Base-by-base conservation (phyloP, 805 yeast species). In the Isabelozyma rhagii region DNA sequence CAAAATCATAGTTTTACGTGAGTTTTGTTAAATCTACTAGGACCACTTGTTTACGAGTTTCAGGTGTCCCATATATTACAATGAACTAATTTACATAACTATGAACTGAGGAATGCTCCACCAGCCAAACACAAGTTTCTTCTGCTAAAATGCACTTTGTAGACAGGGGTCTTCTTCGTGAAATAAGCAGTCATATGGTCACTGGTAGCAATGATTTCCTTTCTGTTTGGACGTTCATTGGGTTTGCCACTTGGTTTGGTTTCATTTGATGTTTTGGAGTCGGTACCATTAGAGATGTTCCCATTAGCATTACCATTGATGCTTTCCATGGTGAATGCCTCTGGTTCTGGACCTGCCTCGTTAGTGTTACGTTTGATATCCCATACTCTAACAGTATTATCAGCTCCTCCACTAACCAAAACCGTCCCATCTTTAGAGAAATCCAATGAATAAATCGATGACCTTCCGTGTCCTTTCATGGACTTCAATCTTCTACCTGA, bases 121-220 rank as follows among this genome's bases (percentile, higher is more conserved):
- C 89, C 97, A 0, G 97, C 97, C 38, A 94, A 76, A 58, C 96
- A 92, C 57, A 94, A 71, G 69, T 94, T 94, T 52, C 96, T 77
- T 65, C 96, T 78, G 1, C 98, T 93, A 64, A 94, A 93, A 61
- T 87, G 91, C 36, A 94, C 96, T 59, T 89, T 89, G 72, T 86
- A 94, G 27, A 94, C 94, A 4, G 97, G 97, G 0, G 97, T 91
- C 67, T 85, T 85, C 69, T 91, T 94, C 0, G 99, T 93, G 68
- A 89, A 89, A 66, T 87, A 94, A 17, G 94, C 94, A 4, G 96
- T 91, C 83, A 94, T 80, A 60, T 93, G 96, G 67, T 94, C 99
- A 45, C 83, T 80, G 2, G 96, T 82, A 9, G 96, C 91, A n/a
- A 84, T 78, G 25, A 88, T 79, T 52, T 89, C 93, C 59, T 81